These are phyloP conservation scores for Pseudoperonospora humuli DNA, from an alignment of 352 stramenopile genomes.

Conservation along the genomic window DNA sequence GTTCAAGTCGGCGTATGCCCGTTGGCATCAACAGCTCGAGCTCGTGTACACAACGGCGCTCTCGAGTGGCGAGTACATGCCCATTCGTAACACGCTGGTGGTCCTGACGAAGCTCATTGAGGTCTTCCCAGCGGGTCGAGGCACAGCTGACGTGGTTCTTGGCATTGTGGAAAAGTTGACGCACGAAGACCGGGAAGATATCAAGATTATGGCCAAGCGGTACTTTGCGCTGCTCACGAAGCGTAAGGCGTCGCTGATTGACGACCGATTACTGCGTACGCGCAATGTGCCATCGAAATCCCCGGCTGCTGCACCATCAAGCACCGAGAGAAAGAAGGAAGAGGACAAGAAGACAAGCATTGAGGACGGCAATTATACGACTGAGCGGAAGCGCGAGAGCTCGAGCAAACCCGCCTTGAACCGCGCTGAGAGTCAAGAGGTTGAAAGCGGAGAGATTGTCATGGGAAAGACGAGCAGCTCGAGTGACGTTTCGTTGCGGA, in stretches of 20 bases:
- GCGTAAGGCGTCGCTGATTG: conserved; percentile 52
- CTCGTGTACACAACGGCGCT: conserved; percentile 57
- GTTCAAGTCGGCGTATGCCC: conserved; percentile 68
- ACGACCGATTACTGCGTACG: conserved; percentile 47
- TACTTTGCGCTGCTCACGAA: conserved; percentile 82
- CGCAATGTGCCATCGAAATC: conserved; percentile 14
- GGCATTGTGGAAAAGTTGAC: conserved; percentile 58
- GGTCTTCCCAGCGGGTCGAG: conserved; percentile 63
- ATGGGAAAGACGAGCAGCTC: conserved; percentile 19
- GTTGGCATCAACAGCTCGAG: conserved; percentile 68
- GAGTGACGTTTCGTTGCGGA: conserved; percentile 4
- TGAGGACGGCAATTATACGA: conserved; percentile 20
- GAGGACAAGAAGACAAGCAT: conserved; percentile 17
- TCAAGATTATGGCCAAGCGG: conserved; percentile 87
- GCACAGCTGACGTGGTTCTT: conserved; percentile 53
- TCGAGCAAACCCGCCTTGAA: conserved; percentile 12
- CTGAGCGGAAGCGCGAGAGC: conserved; percentile 7
- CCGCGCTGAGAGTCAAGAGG: conserved; percentile 27
- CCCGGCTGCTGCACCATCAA: conserved; percentile 3
- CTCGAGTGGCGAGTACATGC: conserved; percentile 70
- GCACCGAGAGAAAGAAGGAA: conserved; percentile 13
- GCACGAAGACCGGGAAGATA: conserved; percentile 78
- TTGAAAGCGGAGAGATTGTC: conserved; percentile 51
- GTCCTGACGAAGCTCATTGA: conserved; percentile 87
- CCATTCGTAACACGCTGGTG: conserved; percentile 77